These are phyloP conservation scores for Cucurbita ficifolia DNA, from an alignment of 306 rosid genomes.

Conservation along the genomic window DNA sequence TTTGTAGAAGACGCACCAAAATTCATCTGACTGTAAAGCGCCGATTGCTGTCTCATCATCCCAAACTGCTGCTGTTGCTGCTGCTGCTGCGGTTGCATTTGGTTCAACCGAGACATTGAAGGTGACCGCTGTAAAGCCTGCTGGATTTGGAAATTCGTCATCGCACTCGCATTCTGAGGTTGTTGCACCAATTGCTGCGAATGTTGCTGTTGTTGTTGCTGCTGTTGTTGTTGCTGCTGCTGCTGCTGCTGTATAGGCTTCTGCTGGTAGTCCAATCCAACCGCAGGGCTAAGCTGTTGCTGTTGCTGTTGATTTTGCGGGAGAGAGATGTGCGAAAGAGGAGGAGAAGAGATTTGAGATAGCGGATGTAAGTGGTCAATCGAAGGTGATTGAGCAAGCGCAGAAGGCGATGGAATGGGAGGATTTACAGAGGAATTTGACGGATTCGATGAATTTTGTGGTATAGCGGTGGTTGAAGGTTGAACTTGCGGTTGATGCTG, in stretches of 20 bases:
- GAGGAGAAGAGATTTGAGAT: slow-evolving; percentile 40
- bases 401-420: slow-evolving; percentile 29
- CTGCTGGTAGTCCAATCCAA: slow-evolving; percentile 33
- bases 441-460: slow-evolving; percentile 22
- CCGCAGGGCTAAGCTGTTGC: slow-evolving; percentile 19
- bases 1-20: slow-evolving; percentile 48
- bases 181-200: slow-evolving; percentile 13
- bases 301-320: slow-evolving; percentile 32
- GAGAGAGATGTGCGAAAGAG: slow-evolving; percentile 30
- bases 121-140: slow-evolving; percentile 37
- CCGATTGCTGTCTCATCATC: slow-evolving; percentile 47
- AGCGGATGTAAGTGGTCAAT: slow-evolving; percentile 20
- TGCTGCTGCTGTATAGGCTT: slow-evolving; percentile 20
- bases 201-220: slow-evolving; percentile 14
- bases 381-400: slow-evolving; percentile 38
- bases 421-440: slow-evolving; percentile 20
- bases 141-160: slow-evolving; percentile 52
- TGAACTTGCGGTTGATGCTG: not conserved
- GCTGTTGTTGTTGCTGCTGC: slow-evolving; percentile 16
- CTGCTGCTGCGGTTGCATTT: slow-evolving; percentile 43
- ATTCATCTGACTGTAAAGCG: slow-evolving; percentile 53
- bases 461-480: slow-evolving; percentile 12
- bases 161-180: slow-evolving; percentile 29
- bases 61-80: slow-evolving; percentile 65
- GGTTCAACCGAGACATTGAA: slow-evolving; percentile 39